A percentile compares a stretch with the other conserved stretches of the same genome.
Evolutionary conservation across 2,329 filamentous ascomycete species (phyloP).

Genomic region (Dactylellina haptotyla): DNA sequence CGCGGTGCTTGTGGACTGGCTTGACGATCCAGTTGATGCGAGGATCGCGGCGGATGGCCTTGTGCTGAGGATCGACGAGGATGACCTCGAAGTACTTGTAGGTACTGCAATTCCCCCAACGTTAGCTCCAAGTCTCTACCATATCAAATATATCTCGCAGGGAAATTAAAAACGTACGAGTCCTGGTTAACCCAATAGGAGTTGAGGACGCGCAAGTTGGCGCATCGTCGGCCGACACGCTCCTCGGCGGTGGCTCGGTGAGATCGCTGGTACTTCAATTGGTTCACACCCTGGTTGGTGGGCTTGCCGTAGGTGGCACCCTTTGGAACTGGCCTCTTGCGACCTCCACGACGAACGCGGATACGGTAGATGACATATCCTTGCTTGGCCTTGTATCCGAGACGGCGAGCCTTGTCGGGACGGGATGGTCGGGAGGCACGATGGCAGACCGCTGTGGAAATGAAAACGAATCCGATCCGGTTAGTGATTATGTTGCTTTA

Average conservation of each 20-base stretch:
- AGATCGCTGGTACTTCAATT: constrained; percentile 99
- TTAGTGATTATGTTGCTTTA: constrained; percentile 30
- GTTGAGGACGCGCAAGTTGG: constrained; percentile 99
- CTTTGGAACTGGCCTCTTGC: constrained; percentile 96
- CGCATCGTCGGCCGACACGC: constrained; percentile 98
- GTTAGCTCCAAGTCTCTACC: not conserved
- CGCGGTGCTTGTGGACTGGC: constrained; percentile 99
- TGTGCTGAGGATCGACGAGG: constrained; percentile 99
- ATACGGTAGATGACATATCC: constrained; percentile 99
- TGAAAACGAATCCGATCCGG: constrained; percentile 80
- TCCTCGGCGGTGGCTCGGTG: constrained; percentile 98
- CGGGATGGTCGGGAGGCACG: constrained; percentile 97
- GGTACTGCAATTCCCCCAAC: constrained; percentile 65
- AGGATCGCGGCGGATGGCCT: constrained; percentile 98
- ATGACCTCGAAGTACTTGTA: constrained; percentile 99
- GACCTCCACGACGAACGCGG: constrained; percentile 96
- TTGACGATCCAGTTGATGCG: constrained; percentile 99
- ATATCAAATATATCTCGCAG: not conserved
- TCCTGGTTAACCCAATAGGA: constrained; percentile 99
- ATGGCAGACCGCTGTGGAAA: constrained; percentile 90
- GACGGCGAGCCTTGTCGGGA: constrained; percentile 99
- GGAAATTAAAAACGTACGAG: constrained; percentile 65
- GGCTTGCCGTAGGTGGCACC: constrained; percentile 99
- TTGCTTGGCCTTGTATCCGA: constrained; percentile 99
- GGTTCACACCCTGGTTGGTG: constrained; percentile 99